A percentile compares a stretch with the other conserved stretches of the same genome.
Evolutionary conservation across 805 yeast genomes (phyloP).

Genomic region (Saccharomycopsis fibuligera): DNA sequence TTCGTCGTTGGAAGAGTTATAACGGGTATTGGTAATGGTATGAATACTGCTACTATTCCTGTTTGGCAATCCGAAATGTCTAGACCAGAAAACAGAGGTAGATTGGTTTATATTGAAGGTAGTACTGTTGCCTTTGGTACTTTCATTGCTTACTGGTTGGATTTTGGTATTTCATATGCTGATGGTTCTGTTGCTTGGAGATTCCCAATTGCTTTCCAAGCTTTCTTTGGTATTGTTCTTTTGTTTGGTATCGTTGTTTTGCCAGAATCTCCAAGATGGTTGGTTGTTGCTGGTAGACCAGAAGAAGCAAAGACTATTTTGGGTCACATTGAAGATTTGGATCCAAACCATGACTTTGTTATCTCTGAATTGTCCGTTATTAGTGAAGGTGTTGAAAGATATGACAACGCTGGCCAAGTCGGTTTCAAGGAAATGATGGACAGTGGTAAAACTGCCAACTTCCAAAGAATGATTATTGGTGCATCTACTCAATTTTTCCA

Average conservation of each 20-base stretch:
- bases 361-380: constrained; percentile 34
- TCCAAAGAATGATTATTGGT: constrained; percentile 55
- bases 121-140: constrained; percentile 70
- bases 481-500: constrained; percentile 63
- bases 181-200: constrained; percentile 57
- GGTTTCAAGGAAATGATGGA: constrained; percentile 39
- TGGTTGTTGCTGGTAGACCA: constrained; percentile 45
- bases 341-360: constrained; percentile 28
- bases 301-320: constrained; percentile 46
- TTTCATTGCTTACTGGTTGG: constrained; percentile 68
- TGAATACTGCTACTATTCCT: constrained; percentile 75
- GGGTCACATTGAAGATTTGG: constrained; percentile 37
- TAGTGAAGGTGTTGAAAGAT: constrained; percentile 45
- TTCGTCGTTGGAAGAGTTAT: constrained; percentile 67
- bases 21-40: constrained; percentile 71
- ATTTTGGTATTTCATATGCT: constrained; percentile 61
- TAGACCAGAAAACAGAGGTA: constrained; percentile 59
- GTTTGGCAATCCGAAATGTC: constrained; percentile 78
- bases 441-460: constrained; percentile 53
- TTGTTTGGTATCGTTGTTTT: constrained; percentile 35
- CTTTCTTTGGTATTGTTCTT: constrained; percentile 44
- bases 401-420: constrained; percentile 36
- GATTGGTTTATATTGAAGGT: constrained; percentile 64
- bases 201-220: constrained; percentile 72
- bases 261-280: constrained; percentile 74